phyloP scores from a whole-genome alignment of 2,329 filamentous ascomycete species.

The Lachnellula subtilissima region DNA sequence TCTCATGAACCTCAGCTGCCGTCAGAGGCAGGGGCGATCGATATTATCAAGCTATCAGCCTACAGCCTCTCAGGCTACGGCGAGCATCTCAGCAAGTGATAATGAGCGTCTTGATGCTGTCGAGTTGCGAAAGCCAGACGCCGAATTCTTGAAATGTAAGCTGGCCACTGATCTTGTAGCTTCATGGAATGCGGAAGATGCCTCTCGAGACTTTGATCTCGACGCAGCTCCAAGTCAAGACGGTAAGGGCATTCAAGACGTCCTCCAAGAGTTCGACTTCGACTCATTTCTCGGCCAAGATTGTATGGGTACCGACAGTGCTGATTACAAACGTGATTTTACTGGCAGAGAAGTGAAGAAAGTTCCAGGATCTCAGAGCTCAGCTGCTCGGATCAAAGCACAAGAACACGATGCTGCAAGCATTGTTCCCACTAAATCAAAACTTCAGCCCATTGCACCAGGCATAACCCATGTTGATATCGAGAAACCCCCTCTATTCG shows the following conservation, averaged over 20 bases:
- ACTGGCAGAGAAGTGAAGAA: not conserved
- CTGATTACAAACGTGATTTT: not conserved
- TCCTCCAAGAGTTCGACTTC: slow-evolving; percentile 60
- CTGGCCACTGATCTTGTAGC: too few species aligned
- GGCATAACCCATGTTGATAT: not conserved
- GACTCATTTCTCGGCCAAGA: slow-evolving; percentile 59
- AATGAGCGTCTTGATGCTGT: too few species aligned
- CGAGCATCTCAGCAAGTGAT: not conserved
- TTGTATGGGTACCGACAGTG: not conserved
- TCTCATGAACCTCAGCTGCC: slow-evolving; percentile 1
- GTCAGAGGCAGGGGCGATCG: not conserved
- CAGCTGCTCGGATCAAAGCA: not conserved
- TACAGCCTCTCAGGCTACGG: not conserved
- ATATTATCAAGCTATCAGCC: not conserved
- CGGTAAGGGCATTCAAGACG: slow-evolving; percentile 33
- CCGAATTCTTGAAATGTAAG: too few species aligned
- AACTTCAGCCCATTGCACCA: not conserved
- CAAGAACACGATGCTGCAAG: not conserved
- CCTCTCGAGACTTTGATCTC: not conserved
- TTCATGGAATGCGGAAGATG: too few species aligned
- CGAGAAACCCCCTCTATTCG: slow-evolving; percentile 1
- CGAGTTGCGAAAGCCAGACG: too few species aligned
- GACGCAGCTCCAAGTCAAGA: too few species aligned
- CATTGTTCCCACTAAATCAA: not conserved
- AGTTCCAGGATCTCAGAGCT: not conserved